Percentiles rank a stretch among this genome's conserved stretches.
Conservation (phyloP, 768 basidiomycete genomes). For the Mycena filopes region DNA sequence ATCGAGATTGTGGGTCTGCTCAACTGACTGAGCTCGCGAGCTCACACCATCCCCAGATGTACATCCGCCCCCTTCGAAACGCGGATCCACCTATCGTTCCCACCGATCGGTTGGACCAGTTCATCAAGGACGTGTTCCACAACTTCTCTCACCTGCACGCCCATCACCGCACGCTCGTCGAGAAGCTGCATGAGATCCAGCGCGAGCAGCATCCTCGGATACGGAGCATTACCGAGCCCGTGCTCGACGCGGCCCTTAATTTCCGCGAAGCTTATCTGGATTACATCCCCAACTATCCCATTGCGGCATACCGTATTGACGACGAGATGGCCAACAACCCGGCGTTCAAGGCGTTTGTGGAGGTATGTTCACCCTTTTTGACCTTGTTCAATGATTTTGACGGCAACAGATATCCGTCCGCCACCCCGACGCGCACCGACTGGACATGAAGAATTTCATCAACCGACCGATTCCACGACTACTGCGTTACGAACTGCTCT, state of each 20-base stretch:
- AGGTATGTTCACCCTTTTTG: conserved; percentile 55
- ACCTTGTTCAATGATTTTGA: conserved; percentile 26
- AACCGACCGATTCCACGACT: conserved; percentile 92
- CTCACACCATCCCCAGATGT: conserved; percentile 65
- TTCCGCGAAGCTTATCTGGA: conserved; percentile 95
- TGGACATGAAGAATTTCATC: conserved; percentile 95
- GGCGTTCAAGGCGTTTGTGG: conserved; percentile 84
- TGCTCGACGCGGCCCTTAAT: conserved; percentile 90
- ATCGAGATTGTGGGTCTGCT: conserved; percentile 73
- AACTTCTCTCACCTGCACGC: conserved; percentile 82
- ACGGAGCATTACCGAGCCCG: conserved; percentile 80
- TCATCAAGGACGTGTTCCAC: conserved; percentile 90
- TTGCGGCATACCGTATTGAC: conserved; percentile 87
- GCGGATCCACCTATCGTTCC: conserved; percentile 84
- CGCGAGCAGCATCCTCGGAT: conserved; percentile 88
- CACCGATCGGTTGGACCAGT: conserved; percentile 73
- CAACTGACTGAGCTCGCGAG: neutral
- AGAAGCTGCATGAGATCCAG: conserved; percentile 87
- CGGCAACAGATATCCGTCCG: conserved; percentile 55
- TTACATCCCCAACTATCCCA: conserved; percentile 93
- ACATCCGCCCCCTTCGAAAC: conserved; percentile 76
- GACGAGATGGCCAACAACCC: conserved; percentile 88
- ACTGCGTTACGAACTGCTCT: conserved; percentile 86
- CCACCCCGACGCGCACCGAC: conserved; percentile 80
- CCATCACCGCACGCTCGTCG: conserved; percentile 81